These are phyloP conservation scores for Annulohypoxylon moriforme DNA, from an alignment of 495 filamentous ascomycete species.

Conservation along the genomic window DNA sequence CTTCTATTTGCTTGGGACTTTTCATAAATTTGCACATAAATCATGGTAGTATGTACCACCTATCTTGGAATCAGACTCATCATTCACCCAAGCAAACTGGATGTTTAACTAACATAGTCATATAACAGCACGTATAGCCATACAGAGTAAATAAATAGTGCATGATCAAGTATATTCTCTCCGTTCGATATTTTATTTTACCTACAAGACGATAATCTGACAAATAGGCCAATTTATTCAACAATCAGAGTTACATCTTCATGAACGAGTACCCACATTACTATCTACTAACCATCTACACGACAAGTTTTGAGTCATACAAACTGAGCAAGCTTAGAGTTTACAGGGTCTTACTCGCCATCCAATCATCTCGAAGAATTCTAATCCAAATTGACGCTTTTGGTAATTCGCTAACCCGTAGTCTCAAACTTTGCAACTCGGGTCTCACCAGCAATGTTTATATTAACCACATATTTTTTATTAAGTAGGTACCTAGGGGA, in stretches of 20 bases:
- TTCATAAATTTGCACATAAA: background rate
- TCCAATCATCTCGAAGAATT: slow-evolving; percentile 19
- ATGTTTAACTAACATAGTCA: too few relatives aligned
- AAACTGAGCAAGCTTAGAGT: background rate
- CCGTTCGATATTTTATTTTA: too few relatives aligned
- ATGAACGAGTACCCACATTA: background rate
- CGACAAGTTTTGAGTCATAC: background rate
- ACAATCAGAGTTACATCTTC: background rate
- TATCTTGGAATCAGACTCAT: too few relatives aligned
- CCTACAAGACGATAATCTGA: too few relatives aligned
- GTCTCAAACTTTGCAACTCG: background rate
- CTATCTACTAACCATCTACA: too few relatives aligned
- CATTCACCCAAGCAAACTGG: too few relatives aligned
- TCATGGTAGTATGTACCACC: background rate
- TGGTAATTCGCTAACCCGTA: slow-evolving; percentile 1
- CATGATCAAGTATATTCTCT: too few relatives aligned
- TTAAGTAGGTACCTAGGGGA: background rate
- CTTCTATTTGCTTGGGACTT: background rate
- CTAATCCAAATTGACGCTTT: slow-evolving; percentile 5
- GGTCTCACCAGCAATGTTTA: slow-evolving; percentile 6
- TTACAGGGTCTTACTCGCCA: background rate
- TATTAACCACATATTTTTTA: background rate
- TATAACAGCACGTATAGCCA: too few relatives aligned
- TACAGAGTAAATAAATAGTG: too few relatives aligned
- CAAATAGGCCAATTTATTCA: too few relatives aligned